Conservation (phyloP, 148 eudicot species). For the Nepenthes mirabilis region DNA sequence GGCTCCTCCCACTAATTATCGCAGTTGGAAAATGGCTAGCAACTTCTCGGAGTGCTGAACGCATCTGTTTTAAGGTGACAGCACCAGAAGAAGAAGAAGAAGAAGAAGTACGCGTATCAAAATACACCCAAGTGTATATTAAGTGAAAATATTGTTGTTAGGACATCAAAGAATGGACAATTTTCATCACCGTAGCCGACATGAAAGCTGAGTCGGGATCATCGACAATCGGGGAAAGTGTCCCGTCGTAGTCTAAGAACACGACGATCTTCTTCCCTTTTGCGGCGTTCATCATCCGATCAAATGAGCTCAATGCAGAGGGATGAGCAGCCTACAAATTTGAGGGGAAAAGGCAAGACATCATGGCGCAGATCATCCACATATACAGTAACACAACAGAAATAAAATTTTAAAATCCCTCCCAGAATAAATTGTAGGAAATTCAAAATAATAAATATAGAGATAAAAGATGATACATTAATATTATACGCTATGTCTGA, state of each 20-base stretch:
- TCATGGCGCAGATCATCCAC: background rate
- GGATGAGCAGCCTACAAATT: conserved; percentile 51
- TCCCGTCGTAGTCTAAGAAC: conserved; percentile 88
- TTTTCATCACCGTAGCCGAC: conserved; percentile 44
- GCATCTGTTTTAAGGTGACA: conserved; percentile 27
- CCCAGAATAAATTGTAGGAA: background rate
- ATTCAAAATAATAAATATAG: background rate
- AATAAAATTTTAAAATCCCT: background rate
- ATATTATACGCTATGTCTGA: too few species aligned
- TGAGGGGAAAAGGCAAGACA: background rate
- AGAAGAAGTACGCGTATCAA: too few species aligned
- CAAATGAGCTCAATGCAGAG: conserved; percentile 52
- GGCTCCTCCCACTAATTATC: conserved; percentile 55
- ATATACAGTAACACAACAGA: background rate
- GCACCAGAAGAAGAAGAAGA: too few species aligned
- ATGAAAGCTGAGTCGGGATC: conserved; percentile 85
- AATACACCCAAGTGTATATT: too few species aligned
- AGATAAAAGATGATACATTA: background rate
- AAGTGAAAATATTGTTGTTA: too few species aligned
- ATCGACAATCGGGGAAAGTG: conserved; percentile 77
- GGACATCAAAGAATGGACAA: background rate
- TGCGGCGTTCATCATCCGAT: conserved; percentile 33
- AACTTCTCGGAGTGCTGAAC: conserved; percentile 31
- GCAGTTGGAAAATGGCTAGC: conserved; percentile 50
- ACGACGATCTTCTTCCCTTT: conserved; percentile 58